These are phyloP conservation scores for Termitomyces eurrhizus DNA, from an alignment of 768 basidiomycete genomes.

Conservation along the genomic window DNA sequence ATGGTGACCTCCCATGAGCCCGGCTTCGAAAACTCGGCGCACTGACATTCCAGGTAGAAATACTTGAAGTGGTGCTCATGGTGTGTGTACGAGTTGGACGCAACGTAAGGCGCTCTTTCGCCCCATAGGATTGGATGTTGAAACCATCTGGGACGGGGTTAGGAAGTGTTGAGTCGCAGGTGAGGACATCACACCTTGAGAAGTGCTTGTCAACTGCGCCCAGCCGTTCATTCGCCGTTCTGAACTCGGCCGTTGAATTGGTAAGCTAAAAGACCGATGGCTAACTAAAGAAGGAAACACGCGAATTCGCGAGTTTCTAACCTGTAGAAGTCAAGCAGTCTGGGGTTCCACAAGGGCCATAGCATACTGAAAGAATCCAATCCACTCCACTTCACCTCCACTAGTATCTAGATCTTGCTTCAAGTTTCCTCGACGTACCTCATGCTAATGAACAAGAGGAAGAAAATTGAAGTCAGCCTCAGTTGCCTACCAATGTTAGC, in stretches of 20 bases:
- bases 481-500: no score
- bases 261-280: not conserved
- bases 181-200: conserved; percentile 30
- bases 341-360: no score
- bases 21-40: conserved; percentile 45
- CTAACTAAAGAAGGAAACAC: not conserved
- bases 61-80: conserved; percentile 32
- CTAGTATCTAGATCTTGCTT: no score
- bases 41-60: conserved; percentile 37
- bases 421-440: no score
- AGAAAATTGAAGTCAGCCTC: no score
- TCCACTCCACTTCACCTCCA: no score
- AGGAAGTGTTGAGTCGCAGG: conserved; percentile 28
- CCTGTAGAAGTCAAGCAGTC: not conserved
- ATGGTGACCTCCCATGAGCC: conserved; percentile 44
- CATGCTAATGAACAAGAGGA: no score
- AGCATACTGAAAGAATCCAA: no score
- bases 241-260: conserved; percentile 13
- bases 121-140: conserved; percentile 34
- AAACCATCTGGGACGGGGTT: conserved; percentile 26
- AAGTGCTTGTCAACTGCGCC: conserved; percentile 31
- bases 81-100: conserved; percentile 36
- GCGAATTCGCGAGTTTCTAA: conserved; percentile 1
- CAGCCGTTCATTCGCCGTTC: conserved; percentile 32
- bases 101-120: conserved; percentile 34